phyloP scores from a whole-genome alignment of 805 yeast species.

The Deakozyma indianensis region DNA sequence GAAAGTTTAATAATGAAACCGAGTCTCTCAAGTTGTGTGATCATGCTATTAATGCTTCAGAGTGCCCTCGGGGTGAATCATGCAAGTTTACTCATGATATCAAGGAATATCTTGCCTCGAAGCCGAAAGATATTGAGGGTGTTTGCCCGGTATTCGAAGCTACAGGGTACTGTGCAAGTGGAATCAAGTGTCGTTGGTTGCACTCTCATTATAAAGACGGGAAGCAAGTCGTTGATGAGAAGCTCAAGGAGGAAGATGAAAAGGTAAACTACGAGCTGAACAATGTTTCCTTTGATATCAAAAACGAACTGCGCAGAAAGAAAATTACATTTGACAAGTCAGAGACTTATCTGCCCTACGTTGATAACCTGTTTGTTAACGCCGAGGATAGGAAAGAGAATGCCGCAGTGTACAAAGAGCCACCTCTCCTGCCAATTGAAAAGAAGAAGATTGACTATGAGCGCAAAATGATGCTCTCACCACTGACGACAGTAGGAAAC shows the following conservation, averaged over 20 bases:
- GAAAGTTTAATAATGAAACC: slow-evolving; percentile 12
- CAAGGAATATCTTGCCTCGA: slow-evolving; percentile 43
- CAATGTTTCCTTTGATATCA: slow-evolving; percentile 33
- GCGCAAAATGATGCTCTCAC: slow-evolving; percentile 79
- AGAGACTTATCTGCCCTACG: slow-evolving; percentile 42
- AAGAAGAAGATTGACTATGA: slow-evolving; percentile 59
- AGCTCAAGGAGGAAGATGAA: slow-evolving; percentile 21
- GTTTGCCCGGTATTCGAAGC: slow-evolving; percentile 71
- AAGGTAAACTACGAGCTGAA: slow-evolving; percentile 46
- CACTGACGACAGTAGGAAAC: slow-evolving; percentile 95
- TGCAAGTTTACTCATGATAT: slow-evolving; percentile 76
- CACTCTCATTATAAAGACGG: slow-evolving; percentile 42
- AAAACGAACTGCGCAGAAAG: slow-evolving; percentile 42
- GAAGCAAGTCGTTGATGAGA: slow-evolving; percentile 30
- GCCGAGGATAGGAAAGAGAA: slow-evolving; percentile 12
- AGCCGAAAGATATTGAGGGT: slow-evolving; percentile 62
- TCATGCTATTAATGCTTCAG: slow-evolving; percentile 5
- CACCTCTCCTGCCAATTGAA: slow-evolving; percentile 66
- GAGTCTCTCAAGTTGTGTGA: slow-evolving; percentile 13
- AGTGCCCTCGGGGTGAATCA: slow-evolving; percentile 44
- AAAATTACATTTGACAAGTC: slow-evolving; percentile 44
- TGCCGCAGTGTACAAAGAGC: slow-evolving; percentile 47
- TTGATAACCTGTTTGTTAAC: slow-evolving; percentile 42
- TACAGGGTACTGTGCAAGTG: slow-evolving; percentile 84
- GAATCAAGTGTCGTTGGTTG: slow-evolving; percentile 86